Conservation (phyloP, 2,329 filamentous ascomycete genomes). For the Aspergillus aculeatinus region DNA sequence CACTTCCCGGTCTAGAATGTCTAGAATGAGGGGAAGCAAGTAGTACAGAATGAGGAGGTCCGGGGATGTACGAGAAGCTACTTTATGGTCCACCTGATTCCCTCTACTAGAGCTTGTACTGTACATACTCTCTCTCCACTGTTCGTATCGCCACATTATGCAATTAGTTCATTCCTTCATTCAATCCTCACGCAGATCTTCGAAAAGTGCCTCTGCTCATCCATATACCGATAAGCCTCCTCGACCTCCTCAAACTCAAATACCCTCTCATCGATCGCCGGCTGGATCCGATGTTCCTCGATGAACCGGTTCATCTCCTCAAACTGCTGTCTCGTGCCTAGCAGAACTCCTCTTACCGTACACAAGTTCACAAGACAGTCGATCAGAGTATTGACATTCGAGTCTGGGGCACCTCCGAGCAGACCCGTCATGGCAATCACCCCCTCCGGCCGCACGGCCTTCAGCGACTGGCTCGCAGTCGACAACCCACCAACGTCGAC, state of each 20-base stretch:
- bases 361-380: slow-evolving; percentile 45
- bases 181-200: slow-evolving; percentile 31
- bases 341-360: slow-evolving; percentile 49
- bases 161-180: not conserved
- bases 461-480: slow-evolving; percentile 49
- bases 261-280: slow-evolving; percentile 50
- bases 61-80: too few relatives aligned
- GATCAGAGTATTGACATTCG: slow-evolving; percentile 32
- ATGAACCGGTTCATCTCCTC: slow-evolving; percentile 53
- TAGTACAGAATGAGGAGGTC: not conserved
- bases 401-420: slow-evolving; percentile 43
- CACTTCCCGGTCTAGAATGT: not conserved
- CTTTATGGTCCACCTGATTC: too few relatives aligned
- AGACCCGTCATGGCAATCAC: slow-evolving; percentile 55
- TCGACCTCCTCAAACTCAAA: slow-evolving; percentile 49
- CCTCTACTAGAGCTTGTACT: too few relatives aligned
- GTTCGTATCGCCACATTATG: too few relatives aligned
- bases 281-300: slow-evolving; percentile 50
- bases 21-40: not conserved
- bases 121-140: too few relatives aligned
- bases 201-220: slow-evolving; percentile 51
- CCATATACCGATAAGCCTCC: slow-evolving; percentile 52
- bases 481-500: slow-evolving; percentile 57
- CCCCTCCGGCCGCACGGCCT: slow-evolving; percentile 49
- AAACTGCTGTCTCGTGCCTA: slow-evolving; percentile 50